Evolutionary conservation across 2,329 filamentous ascomycete genomes (phyloP), one percentile per base, ranked within the genome.

Genomic region (Pseudogymnoascus sp.): DNA sequence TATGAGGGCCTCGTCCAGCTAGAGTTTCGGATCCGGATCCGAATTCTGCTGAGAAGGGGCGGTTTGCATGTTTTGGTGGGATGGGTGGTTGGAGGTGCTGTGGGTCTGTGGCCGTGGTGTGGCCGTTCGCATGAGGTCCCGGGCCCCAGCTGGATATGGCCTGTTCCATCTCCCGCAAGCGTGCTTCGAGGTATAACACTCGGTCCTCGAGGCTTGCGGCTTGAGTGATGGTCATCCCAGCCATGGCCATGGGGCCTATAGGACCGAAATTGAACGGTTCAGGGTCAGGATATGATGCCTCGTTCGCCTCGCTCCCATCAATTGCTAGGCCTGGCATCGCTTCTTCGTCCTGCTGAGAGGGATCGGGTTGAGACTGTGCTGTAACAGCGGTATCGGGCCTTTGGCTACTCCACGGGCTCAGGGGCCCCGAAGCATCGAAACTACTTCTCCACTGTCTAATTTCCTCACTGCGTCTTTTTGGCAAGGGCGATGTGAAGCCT

Each of bases 401-500:
- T 14, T 49, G 43, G 7, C 43, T 49, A 16, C 43, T 31, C 43
- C 43, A 49, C 3, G 43, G 43, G 43, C 43, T 49, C 43, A 28
- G 85, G 62, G 80, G 70, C 60, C 81, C 75, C 1, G 77, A 78
- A 0, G 78, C 78, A 53, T 80, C 81, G 66, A 85, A 84, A 65
- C 84, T 87, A 68, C 84, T 81, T 65, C 85, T 79, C 84, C 85
- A 87, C 68, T 84, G 85, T 11, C 83, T 80, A 40, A 87, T 86
- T 71, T 88, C 85, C 63, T 85, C 84, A 69, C 84, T 87, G 31
- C 84, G 80, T 37, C 84, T 79, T 46, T 84, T 79, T 3, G 72
- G 64, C 14, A 49, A 28, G 43, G 43, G 23, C 1, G 43, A 25
- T n/a, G 43, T 28, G 7, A 49, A 49, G 5, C 43, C 43, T 14